phyloP scores from a whole-genome alignment of 768 basidiomycete species.

The Lactarius vividus region DNA sequence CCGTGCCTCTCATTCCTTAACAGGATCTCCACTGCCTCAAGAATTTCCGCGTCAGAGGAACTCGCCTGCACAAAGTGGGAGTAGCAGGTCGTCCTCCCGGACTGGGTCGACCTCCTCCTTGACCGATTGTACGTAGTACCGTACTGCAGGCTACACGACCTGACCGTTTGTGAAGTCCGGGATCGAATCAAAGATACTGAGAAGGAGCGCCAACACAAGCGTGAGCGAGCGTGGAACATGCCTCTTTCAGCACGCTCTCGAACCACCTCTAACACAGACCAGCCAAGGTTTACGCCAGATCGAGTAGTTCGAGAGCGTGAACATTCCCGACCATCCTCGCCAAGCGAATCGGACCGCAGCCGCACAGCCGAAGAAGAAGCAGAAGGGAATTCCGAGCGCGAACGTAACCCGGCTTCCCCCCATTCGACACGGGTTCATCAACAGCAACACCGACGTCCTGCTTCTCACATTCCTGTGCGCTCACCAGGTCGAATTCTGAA shows the following conservation, averaged over 20 bases:
- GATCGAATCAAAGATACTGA: conserved; percentile 34
- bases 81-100: conserved; percentile 23
- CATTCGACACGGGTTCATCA: conserved; percentile 10
- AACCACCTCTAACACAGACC: conserved; percentile 35
- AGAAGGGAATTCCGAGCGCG: conserved; percentile 3
- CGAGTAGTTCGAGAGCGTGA: conserved; percentile 14
- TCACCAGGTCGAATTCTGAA: conserved; percentile 38
- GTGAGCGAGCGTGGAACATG: conserved; percentile 52
- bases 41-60: conserved; percentile 22
- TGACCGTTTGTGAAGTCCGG: conserved; percentile 26
- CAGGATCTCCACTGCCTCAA: conserved; percentile 26
- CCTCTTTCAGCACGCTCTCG: conserved; percentile 38
- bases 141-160: background rate
- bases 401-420: conserved; percentile 7
- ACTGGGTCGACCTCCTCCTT: conserved; percentile 22
- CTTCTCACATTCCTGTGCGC: conserved; percentile 36
- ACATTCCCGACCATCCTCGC: conserved; percentile 20
- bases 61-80: conserved; percentile 16
- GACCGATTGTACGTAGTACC: conserved; percentile 25
- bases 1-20: conserved; percentile 25
- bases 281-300: conserved; percentile 9
- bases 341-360: conserved; percentile 24
- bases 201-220: conserved; percentile 39
- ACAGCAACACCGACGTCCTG: background rate
- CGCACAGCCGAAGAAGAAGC: conserved; percentile 6